Evolutionary conservation across 768 basidiomycete genomes (phyloP), one percentile per base, ranked within the genome.

Genomic region (Tricholoma saponaceum): DNA sequence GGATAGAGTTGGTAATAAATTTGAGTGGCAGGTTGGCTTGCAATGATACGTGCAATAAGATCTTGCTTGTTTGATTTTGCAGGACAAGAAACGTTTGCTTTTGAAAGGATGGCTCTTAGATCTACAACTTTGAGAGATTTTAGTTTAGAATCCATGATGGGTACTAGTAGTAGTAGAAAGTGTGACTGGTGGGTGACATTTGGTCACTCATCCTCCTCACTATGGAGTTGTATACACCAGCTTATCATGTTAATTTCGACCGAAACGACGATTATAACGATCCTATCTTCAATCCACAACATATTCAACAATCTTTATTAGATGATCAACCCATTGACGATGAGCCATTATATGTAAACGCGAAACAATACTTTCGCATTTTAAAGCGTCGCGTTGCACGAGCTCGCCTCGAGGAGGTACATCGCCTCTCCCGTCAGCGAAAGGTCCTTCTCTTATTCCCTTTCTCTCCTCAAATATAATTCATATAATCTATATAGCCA

Each of bases 281-380:
- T 46, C 55, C 65, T 2, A 47, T 63, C 54, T 54, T 64, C 16
- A 26, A 57, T 13, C 72, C 69, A 56, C 55, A 59, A 20, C 64
- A 68, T 28, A 55, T 57, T 14, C 58, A 55, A 39, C 55, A 59
- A 65, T 72, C 50, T 55, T 69, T 60, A 58, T 69, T 63, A 43
- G 66, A 68, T 50, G 65, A 70, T 33, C 67, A 69, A 57, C 69
- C 72, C 73, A 80, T 92, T 65, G 95, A 98, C 74, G 95, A 98
- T 62, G 96, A 99, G 71, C 96, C 97, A 25, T 86, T 99, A 64
- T 98, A 98, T 75, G 97, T 99, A 58, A 99, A 99, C 66, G 96
- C 97, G 58, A 99, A 99, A 70, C 97, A 99, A 74, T 99, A 98
- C 71, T 94, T 95, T 66, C 91, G 97, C 69, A 98, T 99, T 66